These are phyloP conservation scores for Athelia sp. DNA, from an alignment of 1,284 basidiomycete genomes.

Conservation along the genomic window DNA sequence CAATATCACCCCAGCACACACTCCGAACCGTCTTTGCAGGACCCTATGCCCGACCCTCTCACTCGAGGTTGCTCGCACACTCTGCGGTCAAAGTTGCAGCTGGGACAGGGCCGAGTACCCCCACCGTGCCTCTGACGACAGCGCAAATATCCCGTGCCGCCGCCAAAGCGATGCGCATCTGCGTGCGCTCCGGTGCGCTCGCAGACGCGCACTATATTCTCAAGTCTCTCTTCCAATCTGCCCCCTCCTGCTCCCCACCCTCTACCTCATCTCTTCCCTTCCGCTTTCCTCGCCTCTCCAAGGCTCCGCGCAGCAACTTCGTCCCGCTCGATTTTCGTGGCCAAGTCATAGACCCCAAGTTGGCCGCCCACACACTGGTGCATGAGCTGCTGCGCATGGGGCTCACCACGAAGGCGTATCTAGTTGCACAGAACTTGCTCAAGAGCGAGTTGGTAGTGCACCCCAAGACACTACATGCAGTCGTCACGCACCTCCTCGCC, in stretches of 20 bases:
- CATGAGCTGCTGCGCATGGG: conserved; percentile 57
- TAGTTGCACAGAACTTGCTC: conserved; percentile 48
- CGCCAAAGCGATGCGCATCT: conserved; percentile 35
- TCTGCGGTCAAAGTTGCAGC: no score
- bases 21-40: no score
- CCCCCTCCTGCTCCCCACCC: conserved; percentile 25
- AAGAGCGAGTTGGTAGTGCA: conserved; percentile 43
- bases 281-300: conserved; percentile 2
- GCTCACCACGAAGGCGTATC: conserved; percentile 39
- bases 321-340: conserved; percentile 41
- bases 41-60: no score
- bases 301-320: not conserved
- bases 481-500: conserved; percentile 24
- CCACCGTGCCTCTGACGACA: conserved; percentile 12
- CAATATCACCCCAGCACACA: no score
- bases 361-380: conserved; percentile 57
- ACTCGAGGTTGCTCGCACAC: no score
- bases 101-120: no score
- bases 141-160: conserved; percentile 33
- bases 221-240: conserved; percentile 35
- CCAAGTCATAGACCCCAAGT: conserved; percentile 38
- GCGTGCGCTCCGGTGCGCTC: conserved; percentile 23
- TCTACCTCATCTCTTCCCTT: conserved; percentile 2
- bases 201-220: conserved; percentile 38
- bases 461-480: conserved; percentile 38